Evolutionary conservation across 2,329 filamentous ascomycete species (phyloP).

Genomic region (Beauveria medogensis): DNA sequence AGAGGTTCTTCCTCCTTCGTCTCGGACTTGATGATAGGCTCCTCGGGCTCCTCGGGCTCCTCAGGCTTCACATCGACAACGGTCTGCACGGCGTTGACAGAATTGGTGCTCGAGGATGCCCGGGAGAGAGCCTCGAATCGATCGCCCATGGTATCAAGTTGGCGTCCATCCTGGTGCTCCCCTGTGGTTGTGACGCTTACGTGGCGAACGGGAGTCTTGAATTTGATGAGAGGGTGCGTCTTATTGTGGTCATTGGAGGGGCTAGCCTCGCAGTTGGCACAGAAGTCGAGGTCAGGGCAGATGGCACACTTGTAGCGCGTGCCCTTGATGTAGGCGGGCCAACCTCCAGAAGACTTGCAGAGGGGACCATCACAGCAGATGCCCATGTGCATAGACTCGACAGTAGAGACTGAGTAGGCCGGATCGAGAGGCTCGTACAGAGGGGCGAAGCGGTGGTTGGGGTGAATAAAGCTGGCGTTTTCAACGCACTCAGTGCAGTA

Average conservation of each 20-base stretch:
- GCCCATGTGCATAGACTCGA: constrained; percentile 57
- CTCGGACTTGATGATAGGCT: constrained; percentile 14
- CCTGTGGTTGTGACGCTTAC: constrained; percentile 80
- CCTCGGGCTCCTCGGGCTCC: constrained; percentile 45
- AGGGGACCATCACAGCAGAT: constrained; percentile 94
- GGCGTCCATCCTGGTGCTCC: constrained; percentile 61
- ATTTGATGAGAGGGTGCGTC: constrained; percentile 95
- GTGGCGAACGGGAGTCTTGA: constrained; percentile 85
- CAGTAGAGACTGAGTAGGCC: constrained; percentile 14
- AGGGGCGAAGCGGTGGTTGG: constrained; percentile 79
- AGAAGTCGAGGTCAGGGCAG: constrained; percentile 92
- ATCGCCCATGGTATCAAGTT: constrained; percentile 67
- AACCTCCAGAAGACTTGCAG: constrained; percentile 50
- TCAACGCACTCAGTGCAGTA: constrained; percentile 74
- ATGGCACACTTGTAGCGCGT: constrained; percentile 95
- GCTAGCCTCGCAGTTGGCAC: constrained; percentile 83
- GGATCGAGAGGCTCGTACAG: constrained; percentile 63
- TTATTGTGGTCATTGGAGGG: constrained; percentile 81
- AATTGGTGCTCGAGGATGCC: constrained; percentile 34
- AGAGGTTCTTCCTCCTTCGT: constrained; percentile 14
- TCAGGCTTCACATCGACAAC: constrained; percentile 63
- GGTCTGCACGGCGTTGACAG: constrained; percentile 54
- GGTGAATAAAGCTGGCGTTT: constrained; percentile 61
- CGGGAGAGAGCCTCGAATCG: constrained; percentile 33
- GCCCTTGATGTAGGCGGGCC: constrained; percentile 68